phyloP scores from a whole-genome alignment of 2,329 filamentous ascomycete genomes.

The Epichloe amarillans region DNA sequence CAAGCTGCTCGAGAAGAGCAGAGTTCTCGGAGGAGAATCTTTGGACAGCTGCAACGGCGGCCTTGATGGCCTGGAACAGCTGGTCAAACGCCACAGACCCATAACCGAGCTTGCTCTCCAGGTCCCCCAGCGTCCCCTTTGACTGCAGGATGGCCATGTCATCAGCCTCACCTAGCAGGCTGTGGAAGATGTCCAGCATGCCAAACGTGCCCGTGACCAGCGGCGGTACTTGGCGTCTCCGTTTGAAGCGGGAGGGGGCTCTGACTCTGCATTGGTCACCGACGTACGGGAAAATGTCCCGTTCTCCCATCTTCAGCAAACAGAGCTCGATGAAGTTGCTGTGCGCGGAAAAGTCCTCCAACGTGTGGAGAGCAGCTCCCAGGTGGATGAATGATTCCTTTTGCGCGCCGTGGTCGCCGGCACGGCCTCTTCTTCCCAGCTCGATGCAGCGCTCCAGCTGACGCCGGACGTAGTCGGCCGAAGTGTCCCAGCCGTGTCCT shows the following conservation, averaged over 20 bases:
- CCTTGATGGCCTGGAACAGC: conserved; percentile 14
- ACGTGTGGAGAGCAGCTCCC: conserved; percentile 57
- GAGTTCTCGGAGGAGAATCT: conserved; percentile 12
- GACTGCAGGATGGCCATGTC: conserved; percentile 28
- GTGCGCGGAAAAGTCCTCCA: conserved; percentile 54
- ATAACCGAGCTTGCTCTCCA: conserved; percentile 65
- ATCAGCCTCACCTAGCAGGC: conserved; percentile 39
- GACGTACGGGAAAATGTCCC: conserved; percentile 46
- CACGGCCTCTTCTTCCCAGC: conserved; percentile 52
- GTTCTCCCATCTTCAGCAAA: conserved; percentile 54
- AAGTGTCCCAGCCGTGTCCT: conserved; percentile 67
- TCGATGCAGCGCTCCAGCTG: conserved; percentile 57
- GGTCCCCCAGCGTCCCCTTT: conserved; percentile 49
- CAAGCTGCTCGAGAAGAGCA: conserved; percentile 14
- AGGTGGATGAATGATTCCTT: conserved; percentile 57
- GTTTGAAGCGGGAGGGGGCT: conserved; percentile 37
- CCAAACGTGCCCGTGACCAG: conserved; percentile 45
- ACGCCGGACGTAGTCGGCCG: conserved; percentile 62
- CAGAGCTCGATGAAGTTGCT: conserved; percentile 66
- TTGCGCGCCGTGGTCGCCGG: conserved; percentile 40
- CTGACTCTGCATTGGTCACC: conserved; percentile 12
- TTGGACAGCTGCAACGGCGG: conserved; percentile 13
- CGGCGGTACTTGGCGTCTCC: conserved; percentile 45
- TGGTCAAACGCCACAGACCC: conserved; percentile 24
- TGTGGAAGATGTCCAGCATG: conserved; percentile 60